phyloP scores from a whole-genome alignment of 345 rosid genomes.

The Acer negundo region DNA sequence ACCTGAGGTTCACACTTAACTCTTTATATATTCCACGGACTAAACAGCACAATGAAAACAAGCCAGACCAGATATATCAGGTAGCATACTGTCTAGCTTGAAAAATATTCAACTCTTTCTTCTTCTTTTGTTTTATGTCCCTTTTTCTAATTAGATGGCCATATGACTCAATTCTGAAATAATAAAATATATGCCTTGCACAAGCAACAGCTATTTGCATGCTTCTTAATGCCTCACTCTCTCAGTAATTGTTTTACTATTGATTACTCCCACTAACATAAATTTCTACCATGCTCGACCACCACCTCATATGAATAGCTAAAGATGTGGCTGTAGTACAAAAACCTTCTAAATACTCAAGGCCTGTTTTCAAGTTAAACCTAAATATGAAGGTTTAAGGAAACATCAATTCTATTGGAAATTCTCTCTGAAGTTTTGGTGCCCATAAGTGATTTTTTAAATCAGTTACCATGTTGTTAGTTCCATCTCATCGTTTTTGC shows the following conservation, averaged over 20 bases:
- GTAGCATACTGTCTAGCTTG: no score
- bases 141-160: no score
- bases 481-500: no score
- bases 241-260: not conserved
- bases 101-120: no score
- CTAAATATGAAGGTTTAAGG: not conserved
- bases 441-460: not conserved
- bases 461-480: not conserved
- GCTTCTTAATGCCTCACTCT: not conserved
- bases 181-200: no score
- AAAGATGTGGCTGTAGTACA: not conserved
- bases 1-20: no score
- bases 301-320: not conserved
- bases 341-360: not conserved
- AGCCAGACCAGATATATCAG: no score
- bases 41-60: no score
- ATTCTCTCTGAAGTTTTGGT: not conserved
- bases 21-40: no score
- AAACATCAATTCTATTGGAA: not conserved
- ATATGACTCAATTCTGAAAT: no score
- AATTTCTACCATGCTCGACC: not conserved
- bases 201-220: not conserved
- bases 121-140: no score
- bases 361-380: not conserved
- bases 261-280: not conserved